Base-by-base conservation (phyloP, 148 eudicot species). In the Talinum fruticosum region DNA sequence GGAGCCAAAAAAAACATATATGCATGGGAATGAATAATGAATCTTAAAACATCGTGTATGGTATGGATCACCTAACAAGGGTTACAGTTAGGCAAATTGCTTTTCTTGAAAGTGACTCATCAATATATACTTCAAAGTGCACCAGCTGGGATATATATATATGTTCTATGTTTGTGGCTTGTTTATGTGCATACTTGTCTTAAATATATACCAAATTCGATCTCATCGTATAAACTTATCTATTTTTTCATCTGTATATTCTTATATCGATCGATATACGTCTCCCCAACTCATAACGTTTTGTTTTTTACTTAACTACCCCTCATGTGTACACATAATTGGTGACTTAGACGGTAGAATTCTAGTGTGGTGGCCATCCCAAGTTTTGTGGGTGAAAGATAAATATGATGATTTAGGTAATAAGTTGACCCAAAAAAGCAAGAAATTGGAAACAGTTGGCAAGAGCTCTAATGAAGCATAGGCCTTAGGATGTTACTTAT, bases 11-110 rank as follows among this genome's bases (percentile, higher is more conserved):
- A 21, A 6, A 57, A 64, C 29, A 72, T 19, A 13, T 18, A 41
- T 65, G 62, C 32, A 36, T 69, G 66, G 75, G 41, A 28, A 33
- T 8, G 45, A 18, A 5, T 14, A 6, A 16, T 74, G 34, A 64
- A n/a, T 59, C 34, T 68, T 10, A 77, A 41, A 41, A 6, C 47
- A 41, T 41, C 57, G 74, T 12, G 8, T 68, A 66, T 69, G 15
- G 15, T 66, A 41, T 41, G 62, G 70, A 49, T 73, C 57, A 78
- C 72, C 78, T 82, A 82, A 74, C 51, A 74, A 65, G 80, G 76
- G 47, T 74, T 78, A 82, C 80, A 82, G 72, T 78, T 82, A 49
- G 81, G 75, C 72, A 73, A 73, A 5, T 45, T 19, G 21, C 76
- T 26, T 69, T 70, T 75, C 38, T 73, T 78, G 67, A 74, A 76